These are phyloP conservation scores for Geotrichum klebahnii DNA, from an alignment of 1,139 yeast genomes.

Conservation along the genomic window DNA sequence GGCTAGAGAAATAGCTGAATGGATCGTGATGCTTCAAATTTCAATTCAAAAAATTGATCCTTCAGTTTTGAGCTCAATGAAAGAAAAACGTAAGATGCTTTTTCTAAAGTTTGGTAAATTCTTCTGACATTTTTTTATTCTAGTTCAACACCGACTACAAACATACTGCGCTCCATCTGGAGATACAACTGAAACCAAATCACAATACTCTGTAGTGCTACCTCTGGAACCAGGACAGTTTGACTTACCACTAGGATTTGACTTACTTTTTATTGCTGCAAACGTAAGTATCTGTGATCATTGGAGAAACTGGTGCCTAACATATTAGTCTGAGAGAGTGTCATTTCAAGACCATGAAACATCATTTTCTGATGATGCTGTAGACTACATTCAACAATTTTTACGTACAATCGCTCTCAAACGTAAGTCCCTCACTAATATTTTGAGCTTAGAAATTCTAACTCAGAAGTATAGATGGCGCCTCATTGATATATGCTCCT, in stretches of 20 bases:
- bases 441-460: neutral
- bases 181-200: slow-evolving; percentile 10
- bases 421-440: slow-evolving; percentile 25
- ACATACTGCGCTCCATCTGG: slow-evolving; percentile 26
- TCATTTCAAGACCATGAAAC: slow-evolving; percentile 17
- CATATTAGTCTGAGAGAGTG: slow-evolving; percentile 14
- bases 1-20: slow-evolving; percentile 27
- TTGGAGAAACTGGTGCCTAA: slow-evolving; percentile 10
- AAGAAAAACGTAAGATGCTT: slow-evolving; percentile 23
- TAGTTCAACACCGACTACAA: slow-evolving; percentile 23
- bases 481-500: slow-evolving; percentile 31
- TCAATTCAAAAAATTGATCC: slow-evolving; percentile 19
- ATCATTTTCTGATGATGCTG: slow-evolving; percentile 28
- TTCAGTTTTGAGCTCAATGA: slow-evolving; percentile 16
- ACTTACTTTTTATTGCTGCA: slow-evolving; percentile 32
- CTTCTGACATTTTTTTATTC: slow-evolving; percentile 2
- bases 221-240: slow-evolving; percentile 38
- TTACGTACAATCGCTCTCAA: slow-evolving; percentile 49
- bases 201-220: slow-evolving; percentile 27
- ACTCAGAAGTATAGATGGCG: slow-evolving; percentile 33
- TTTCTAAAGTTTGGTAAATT: too few species aligned
- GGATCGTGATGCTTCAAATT: slow-evolving; percentile 27
- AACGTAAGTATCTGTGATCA: slow-evolving; percentile 26
- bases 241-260: slow-evolving; percentile 37
- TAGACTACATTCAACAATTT: slow-evolving; percentile 52